A percentile compares a stretch with the other conserved stretches of the same genome.
Evolutionary conservation across 495 filamentous ascomycete genomes (phyloP).

Genomic region (Penicillium soppii): DNA sequence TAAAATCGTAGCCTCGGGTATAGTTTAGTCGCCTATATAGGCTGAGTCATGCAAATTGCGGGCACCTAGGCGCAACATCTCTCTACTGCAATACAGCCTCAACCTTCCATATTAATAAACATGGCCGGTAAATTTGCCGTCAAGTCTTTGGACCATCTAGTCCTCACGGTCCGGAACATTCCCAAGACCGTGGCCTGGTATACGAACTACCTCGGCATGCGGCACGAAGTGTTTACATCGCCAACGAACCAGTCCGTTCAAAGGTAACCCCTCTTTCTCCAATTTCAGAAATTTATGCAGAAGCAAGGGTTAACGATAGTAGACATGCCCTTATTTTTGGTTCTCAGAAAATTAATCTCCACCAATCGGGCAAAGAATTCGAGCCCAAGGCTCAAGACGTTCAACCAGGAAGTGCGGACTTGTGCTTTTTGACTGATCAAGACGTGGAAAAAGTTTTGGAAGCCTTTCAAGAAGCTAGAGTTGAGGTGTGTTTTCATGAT

Average conservation of each 20-base stretch:
- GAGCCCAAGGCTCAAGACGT: slow-evolving; percentile 52
- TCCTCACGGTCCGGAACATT: slow-evolving; percentile 50
- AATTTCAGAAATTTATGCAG: too few species aligned
- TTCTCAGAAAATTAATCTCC: slow-evolving; percentile 55
- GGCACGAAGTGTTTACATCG: slow-evolving; percentile 42
- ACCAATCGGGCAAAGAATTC: slow-evolving; percentile 51
- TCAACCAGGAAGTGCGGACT: slow-evolving; percentile 50
- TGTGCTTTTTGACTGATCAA: slow-evolving; percentile 51
- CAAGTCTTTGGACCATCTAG: slow-evolving; percentile 51
- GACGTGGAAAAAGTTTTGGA: slow-evolving; percentile 38
- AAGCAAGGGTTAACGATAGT: neutral
- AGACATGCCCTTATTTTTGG: slow-evolving; percentile 53
- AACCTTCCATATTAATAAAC: neutral
- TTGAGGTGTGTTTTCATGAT: slow-evolving; percentile 29
- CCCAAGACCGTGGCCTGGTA: slow-evolving; percentile 48
- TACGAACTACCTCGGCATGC: slow-evolving; percentile 49
- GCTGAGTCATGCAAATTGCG: neutral
- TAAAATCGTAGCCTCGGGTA: neutral
- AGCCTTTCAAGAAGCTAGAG: slow-evolving; percentile 31
- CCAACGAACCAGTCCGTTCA: slow-evolving; percentile 28
- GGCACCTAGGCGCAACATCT: neutral
- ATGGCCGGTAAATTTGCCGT: slow-evolving; percentile 31
- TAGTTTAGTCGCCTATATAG: neutral
- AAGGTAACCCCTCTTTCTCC: slow-evolving; percentile 15
- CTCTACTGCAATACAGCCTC: neutral